Evolutionary conservation across 2,329 filamentous ascomycete genomes (phyloP).

Genomic region (Hirsutella rhossiliensis): DNA sequence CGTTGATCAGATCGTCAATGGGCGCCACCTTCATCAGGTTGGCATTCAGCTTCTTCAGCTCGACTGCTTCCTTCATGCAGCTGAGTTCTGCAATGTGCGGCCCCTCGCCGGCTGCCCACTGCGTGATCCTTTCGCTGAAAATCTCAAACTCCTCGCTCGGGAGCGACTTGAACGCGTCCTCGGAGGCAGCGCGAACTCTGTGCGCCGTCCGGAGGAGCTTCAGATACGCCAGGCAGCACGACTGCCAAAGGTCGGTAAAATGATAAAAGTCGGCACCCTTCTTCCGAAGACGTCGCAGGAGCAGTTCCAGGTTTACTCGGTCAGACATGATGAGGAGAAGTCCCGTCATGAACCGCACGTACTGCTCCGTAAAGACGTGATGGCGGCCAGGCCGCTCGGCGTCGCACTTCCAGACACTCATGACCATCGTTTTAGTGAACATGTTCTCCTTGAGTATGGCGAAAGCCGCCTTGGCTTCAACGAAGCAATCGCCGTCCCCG

Average conservation of each 20-base stretch:
- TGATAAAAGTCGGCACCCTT: slow-evolving; percentile 66
- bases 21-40: slow-evolving; percentile 73
- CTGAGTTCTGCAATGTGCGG: slow-evolving; percentile 30
- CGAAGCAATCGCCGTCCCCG: slow-evolving; percentile 33
- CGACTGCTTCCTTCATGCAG: slow-evolving; percentile 45
- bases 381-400: slow-evolving; percentile 73
- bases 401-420: slow-evolving; percentile 93
- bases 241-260: slow-evolving; percentile 48
- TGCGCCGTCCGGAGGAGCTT: slow-evolving; percentile 38
- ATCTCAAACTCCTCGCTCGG: slow-evolving; percentile 46
- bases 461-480: slow-evolving; percentile 68
- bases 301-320: slow-evolving; percentile 60
- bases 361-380: slow-evolving; percentile 83
- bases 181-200: slow-evolving; percentile 30
- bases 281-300: slow-evolving; percentile 69
- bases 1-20: slow-evolving; percentile 89
- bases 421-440: slow-evolving; percentile 90
- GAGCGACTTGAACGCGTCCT: slow-evolving; percentile 43
- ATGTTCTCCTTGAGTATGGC: slow-evolving; percentile 58
- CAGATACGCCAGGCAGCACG: slow-evolving; percentile 40
- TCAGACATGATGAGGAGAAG: slow-evolving; percentile 67
- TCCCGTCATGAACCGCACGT: slow-evolving; percentile 69
- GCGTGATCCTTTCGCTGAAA: slow-evolving; percentile 38
- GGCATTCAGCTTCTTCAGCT: slow-evolving; percentile 63
- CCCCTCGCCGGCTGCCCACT: slow-evolving; percentile 36